phyloP scores from a whole-genome alignment of 768 basidiomycete species.

The Candolleomyces aberdarensis region DNA sequence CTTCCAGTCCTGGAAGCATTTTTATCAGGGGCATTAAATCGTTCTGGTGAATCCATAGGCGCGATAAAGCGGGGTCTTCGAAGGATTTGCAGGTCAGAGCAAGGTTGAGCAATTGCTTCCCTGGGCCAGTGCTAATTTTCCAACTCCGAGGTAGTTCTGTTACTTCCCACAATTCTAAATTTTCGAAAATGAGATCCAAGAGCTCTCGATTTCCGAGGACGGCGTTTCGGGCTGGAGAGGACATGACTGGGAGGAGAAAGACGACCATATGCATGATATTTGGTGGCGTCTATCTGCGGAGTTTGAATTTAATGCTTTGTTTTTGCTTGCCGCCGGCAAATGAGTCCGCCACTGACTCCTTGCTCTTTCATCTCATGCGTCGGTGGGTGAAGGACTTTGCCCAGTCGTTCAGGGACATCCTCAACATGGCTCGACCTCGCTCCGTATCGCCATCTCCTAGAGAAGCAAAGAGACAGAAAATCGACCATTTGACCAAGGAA shows the following conservation, averaged over 20 bases:
- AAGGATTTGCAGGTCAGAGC: conserved; percentile 25
- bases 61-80: neutral
- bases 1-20: neutral
- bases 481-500: conserved; percentile 59
- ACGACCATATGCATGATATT: neutral
- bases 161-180: neutral
- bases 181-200: neutral
- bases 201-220: too few relatives aligned
- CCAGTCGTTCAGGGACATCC: neutral
- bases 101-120: conserved; percentile 58
- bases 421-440: conserved; percentile 48
- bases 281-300: neutral
- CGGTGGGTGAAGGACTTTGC: conserved; percentile 2
- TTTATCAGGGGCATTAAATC: neutral
- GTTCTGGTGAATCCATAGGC: neutral
- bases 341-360: neutral
- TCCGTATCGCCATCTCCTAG: conserved; percentile 48
- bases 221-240: too few relatives aligned
- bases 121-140: neutral
- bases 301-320: neutral
- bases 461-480: conserved; percentile 51
- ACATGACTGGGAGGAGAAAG: too few relatives aligned
- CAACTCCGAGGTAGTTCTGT: neutral
- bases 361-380: neutral
- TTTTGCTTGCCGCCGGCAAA: neutral